Evolutionary conservation across 208 protist species (phyloP).

Genomic region (Dictyostelium gargantuum): DNA sequence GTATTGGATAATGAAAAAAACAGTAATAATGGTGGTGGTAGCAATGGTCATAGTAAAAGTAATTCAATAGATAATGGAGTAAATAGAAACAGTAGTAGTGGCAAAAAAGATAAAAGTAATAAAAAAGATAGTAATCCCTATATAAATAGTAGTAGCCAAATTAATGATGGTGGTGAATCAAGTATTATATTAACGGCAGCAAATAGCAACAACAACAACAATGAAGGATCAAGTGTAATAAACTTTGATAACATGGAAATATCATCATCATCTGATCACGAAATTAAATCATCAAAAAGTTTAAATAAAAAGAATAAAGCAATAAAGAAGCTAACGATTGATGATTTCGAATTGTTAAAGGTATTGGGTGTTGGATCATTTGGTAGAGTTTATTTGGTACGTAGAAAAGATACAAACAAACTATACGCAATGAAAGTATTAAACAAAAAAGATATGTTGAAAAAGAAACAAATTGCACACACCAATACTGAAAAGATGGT

Average conservation of each 20-base stretch:
- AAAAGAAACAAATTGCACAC: conserved; percentile 84
- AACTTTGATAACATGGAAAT: neutral
- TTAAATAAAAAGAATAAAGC: neutral
- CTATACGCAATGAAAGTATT: conserved; percentile 74
- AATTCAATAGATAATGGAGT: too few species aligned
- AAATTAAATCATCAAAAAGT: neutral
- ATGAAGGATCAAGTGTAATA: neutral
- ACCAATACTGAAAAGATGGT: conserved; percentile 91
- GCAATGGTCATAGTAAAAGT: neutral
- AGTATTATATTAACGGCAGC: neutral
- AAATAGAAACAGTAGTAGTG: neutral
- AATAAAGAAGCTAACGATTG: conserved; percentile 23
- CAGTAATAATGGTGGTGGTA: neutral
- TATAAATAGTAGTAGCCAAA: neutral
- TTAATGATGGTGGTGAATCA: neutral
- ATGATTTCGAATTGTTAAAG: conserved; percentile 79
- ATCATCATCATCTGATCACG: neutral
- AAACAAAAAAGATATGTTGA: conserved; percentile 62
- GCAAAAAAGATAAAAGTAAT: neutral
- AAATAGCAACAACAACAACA: neutral
- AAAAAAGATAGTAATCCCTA: neutral
- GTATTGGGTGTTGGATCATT: conserved; percentile 78
- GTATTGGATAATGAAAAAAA: neutral
- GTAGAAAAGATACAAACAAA: conserved; percentile 48
- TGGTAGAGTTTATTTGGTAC: conserved; percentile 64